Conservation (phyloP, 768 basidiomycete genomes). For the Pholiota molesta region DNA sequence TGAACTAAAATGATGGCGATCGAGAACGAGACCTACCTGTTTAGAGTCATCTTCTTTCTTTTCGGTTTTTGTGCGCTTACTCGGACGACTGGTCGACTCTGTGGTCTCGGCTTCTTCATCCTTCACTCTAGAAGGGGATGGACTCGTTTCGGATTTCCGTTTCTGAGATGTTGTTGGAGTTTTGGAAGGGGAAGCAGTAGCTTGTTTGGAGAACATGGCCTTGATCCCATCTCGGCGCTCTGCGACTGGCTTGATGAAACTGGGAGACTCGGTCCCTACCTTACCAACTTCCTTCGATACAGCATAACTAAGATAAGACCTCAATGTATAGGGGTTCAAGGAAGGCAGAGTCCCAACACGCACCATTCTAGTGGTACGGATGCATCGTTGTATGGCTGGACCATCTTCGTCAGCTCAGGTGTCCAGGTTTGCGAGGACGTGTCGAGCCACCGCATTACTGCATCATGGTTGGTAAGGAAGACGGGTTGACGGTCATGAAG, state of each 20-base stretch:
- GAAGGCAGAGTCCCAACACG: slow-evolving; percentile 23
- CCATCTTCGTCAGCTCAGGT: slow-evolving; percentile 54
- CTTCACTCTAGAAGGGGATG: not conserved
- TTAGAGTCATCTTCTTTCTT: not conserved
- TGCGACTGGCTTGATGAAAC: slow-evolving; percentile 80
- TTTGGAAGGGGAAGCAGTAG: not conserved
- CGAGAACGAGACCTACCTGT: not conserved
- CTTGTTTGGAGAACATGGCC: slow-evolving; percentile 78
- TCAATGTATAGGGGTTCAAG: not conserved
- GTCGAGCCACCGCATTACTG: slow-evolving; percentile 80
- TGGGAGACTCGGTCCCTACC: slow-evolving; percentile 80
- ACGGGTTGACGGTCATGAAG: slow-evolving; percentile 92
- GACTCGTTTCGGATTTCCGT: not conserved
- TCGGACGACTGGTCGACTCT: not conserved
- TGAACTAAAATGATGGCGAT: not conserved
- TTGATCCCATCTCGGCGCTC: slow-evolving; percentile 85
- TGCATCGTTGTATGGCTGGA: slow-evolving; percentile 60
- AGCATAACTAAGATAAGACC: slow-evolving; percentile 59
- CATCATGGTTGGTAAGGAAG: slow-evolving; percentile 64
- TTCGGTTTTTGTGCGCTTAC: not conserved
- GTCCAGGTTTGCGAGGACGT: slow-evolving; percentile 70
- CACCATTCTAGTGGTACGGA: slow-evolving; percentile 69
- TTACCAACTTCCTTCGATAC: slow-evolving; percentile 92
- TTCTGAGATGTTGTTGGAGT: not conserved
- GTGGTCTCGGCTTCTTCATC: not conserved